Conservation (phyloP, 2,329 filamentous ascomycete genomes). For the Camillea tinctor region DNA sequence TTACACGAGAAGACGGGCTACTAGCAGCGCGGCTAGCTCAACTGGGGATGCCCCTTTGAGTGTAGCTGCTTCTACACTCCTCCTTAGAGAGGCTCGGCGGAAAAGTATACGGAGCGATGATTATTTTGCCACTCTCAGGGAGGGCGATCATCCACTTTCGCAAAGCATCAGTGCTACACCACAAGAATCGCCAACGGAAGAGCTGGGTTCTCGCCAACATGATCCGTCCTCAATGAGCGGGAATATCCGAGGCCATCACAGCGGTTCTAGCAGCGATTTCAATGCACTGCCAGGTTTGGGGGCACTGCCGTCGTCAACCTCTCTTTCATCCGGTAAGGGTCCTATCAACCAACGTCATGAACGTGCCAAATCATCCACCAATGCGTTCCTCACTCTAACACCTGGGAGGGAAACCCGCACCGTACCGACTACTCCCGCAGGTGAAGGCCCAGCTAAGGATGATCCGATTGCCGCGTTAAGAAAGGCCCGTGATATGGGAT, state of each 20-base stretch:
- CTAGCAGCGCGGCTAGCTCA: constrained; percentile 65
- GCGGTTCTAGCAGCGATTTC: constrained; percentile 37
- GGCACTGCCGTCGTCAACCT: constrained; percentile 31
- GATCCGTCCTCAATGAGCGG: constrained; percentile 40
- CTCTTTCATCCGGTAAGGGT: constrained; percentile 28
- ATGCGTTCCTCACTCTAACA: constrained; percentile 44
- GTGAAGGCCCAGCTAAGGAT: constrained; percentile 33
- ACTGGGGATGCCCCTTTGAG: constrained; percentile 52
- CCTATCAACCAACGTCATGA: constrained; percentile 40
- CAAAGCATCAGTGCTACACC: constrained; percentile 73
- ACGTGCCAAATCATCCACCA: constrained; percentile 44
- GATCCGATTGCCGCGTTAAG: constrained; percentile 44
- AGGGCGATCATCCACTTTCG: constrained; percentile 69
- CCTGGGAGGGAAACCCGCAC: constrained; percentile 35
- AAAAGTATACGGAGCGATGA: constrained; percentile 53
- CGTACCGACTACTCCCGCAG: constrained; percentile 38
- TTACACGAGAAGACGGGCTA: constrained; percentile 52
- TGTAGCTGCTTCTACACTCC: constrained; percentile 49
- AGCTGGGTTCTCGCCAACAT: constrained; percentile 35
- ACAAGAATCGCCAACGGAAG: constrained; percentile 42
- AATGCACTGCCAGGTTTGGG: constrained; percentile 35
- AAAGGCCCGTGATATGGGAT: constrained; percentile 40
- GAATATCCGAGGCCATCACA: constrained; percentile 33
- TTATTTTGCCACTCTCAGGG: constrained; percentile 48
- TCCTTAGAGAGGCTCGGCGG: constrained; percentile 54